phyloP scores from a whole-genome alignment of 108 stramenopile genomes.

The Epithemia pelagica region DNA sequence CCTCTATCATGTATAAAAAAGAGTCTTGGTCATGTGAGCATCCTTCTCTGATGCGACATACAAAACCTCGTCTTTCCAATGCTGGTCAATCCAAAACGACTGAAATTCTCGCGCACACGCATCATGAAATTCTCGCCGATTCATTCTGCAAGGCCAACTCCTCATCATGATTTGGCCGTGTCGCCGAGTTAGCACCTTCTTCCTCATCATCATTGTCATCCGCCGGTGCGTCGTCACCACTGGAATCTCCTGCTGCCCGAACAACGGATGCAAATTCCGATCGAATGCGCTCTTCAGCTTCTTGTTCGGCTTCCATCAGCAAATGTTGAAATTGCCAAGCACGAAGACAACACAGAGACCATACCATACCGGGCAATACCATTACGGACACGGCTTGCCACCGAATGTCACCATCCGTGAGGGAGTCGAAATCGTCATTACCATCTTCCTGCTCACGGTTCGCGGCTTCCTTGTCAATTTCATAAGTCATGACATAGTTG shows the following conservation, averaged over 20 bases:
- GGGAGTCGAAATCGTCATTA: not conserved
- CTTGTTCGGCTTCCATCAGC: conserved; percentile 64
- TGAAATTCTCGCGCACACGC: too few relatives aligned
- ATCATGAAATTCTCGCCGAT: not conserved
- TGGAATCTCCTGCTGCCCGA: not conserved
- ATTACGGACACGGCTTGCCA: conserved; percentile 52
- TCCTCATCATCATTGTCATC: not conserved
- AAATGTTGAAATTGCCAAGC: conserved; percentile 67
- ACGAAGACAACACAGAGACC: conserved; percentile 63
- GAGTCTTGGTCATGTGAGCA: too few relatives aligned
- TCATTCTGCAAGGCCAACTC: conserved; percentile 7
- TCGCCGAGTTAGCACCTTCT: not conserved
- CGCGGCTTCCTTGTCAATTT: conserved; percentile 19
- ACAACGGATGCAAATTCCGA: conserved; percentile 20
- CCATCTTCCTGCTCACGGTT: conserved; percentile 6
- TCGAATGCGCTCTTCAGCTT: conserved; percentile 54
- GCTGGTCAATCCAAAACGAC: too few relatives aligned
- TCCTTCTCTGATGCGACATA: too few relatives aligned
- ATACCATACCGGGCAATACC: conserved; percentile 55
- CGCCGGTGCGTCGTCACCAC: not conserved
- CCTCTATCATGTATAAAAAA: too few relatives aligned
- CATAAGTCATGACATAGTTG: conserved; percentile 41
- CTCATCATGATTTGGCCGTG: not conserved
- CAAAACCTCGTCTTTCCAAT: too few relatives aligned
- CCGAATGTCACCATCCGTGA: conserved; percentile 33